Conservation (phyloP, 768 basidiomycete genomes). For the Tylopilus intermedius region DNA sequence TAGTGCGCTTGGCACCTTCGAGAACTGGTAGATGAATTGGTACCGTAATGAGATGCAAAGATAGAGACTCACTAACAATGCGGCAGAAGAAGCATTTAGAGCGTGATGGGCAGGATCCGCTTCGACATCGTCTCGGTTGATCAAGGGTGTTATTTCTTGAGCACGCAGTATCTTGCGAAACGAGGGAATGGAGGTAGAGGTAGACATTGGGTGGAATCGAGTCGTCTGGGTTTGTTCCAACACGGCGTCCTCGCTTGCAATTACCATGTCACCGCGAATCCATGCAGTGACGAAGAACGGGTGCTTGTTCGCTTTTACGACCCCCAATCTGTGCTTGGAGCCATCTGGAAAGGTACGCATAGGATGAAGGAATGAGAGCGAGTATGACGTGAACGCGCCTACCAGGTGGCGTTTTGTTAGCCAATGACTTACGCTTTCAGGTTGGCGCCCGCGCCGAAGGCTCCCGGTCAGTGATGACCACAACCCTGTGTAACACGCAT, state of each 20-base stretch:
- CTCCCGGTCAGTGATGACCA: constrained; percentile 63
- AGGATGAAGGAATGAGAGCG: background rate
- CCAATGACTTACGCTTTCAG: constrained; percentile 54
- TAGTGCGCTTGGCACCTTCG: no score
- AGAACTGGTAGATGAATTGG: no score
- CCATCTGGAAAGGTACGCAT: constrained; percentile 45
- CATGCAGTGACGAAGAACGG: constrained; percentile 40
- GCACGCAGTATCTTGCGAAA: no score
- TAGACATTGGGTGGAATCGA: no score
- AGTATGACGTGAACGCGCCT: background rate
- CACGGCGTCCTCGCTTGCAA: constrained; percentile 60
- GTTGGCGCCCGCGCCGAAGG: constrained; percentile 80
- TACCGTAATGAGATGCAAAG: no score
- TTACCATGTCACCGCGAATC: constrained; percentile 72
- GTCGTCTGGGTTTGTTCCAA: constrained; percentile 31
- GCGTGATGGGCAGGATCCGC: no score
- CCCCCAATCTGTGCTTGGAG: constrained; percentile 45
- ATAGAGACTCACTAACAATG: no score
- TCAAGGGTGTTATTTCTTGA: no score
- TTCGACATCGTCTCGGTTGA: no score
- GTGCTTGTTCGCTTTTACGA: constrained; percentile 40
- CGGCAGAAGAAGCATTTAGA: no score
- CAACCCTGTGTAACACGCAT: constrained; percentile 48
- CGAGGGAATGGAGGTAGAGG: no score
- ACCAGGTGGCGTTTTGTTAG: background rate